Percentiles rank a stretch among this genome's conserved stretches.
Conservation (phyloP, 192 early-diverging fungal species). For the Coemansia sp. region DNA sequence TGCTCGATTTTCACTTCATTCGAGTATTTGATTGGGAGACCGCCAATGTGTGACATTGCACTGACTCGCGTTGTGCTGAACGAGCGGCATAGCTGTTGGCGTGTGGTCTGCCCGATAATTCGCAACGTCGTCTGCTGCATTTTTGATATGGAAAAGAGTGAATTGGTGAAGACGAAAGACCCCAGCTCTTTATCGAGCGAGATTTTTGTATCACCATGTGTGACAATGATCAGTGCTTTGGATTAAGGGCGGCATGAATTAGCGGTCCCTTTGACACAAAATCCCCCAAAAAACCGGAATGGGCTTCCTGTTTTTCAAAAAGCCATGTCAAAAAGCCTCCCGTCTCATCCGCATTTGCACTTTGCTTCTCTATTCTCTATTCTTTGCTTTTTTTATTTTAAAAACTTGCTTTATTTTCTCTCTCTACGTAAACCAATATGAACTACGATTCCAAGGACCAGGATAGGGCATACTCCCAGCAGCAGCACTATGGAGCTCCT, state of each 20-base stretch:
- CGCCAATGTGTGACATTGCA: slow-evolving; percentile 78
- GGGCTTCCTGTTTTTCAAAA: too few species aligned
- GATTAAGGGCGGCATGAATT: background rate
- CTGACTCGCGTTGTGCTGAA: slow-evolving; percentile 24
- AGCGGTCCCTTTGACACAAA: background rate
- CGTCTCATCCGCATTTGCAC: background rate
- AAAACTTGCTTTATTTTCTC: background rate
- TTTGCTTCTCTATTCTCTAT: background rate
- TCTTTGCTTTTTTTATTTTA: background rate
- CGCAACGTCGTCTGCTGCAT: slow-evolving; percentile 1
- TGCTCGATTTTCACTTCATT: slow-evolving; percentile 74
- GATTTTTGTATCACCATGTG: background rate
- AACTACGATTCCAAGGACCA: background rate
- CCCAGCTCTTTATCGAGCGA: background rate
- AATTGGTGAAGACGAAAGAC: background rate
- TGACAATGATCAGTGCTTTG: background rate
- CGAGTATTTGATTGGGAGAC: slow-evolving; percentile 71
- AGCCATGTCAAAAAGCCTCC: background rate
- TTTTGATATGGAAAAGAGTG: background rate
- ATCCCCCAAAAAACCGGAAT: background rate
- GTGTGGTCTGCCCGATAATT: background rate
- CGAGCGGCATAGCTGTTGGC: slow-evolving; percentile 3
- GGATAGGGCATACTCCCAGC: background rate
- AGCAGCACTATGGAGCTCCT: background rate
- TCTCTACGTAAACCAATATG: background rate